Evolutionary conservation across 805 yeast genomes (phyloP).

Genomic region (Zygoascus ofunaensis): DNA sequence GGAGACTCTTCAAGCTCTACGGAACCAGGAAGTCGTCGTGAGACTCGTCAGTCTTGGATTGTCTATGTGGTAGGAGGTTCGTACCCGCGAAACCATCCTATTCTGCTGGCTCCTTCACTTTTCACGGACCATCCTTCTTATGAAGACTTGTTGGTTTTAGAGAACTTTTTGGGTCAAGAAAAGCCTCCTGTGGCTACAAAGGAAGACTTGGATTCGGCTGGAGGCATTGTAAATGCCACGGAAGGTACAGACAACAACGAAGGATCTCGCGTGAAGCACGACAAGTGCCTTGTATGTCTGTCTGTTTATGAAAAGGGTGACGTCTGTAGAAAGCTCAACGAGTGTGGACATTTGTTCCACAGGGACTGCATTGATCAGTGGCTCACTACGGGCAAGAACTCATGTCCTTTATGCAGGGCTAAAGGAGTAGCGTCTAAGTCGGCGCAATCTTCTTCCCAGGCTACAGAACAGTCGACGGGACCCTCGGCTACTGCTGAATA

Average conservation of each 20-base stretch:
- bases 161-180: slow-evolving; percentile 40
- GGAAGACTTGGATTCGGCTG: slow-evolving; percentile 34
- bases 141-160: slow-evolving; percentile 41
- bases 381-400: slow-evolving; percentile 44
- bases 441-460: not conserved
- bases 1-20: not conserved
- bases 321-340: slow-evolving; percentile 35
- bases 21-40: slow-evolving; percentile 1
- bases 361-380: slow-evolving; percentile 49
- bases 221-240: slow-evolving; percentile 29
- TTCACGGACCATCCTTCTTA: slow-evolving; percentile 42
- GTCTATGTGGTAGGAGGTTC: slow-evolving; percentile 53
- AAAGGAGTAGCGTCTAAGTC: slow-evolving; percentile 32
- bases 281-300: slow-evolving; percentile 46
- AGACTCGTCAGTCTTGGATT: slow-evolving; percentile 44
- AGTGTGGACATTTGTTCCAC: slow-evolving; percentile 48
- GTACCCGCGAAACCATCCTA: slow-evolving; percentile 41
- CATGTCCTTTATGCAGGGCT: slow-evolving; percentile 50
- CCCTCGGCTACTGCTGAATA: too few species aligned
- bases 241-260: not conserved
- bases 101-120: slow-evolving; percentile 39
- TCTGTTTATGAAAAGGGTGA: slow-evolving; percentile 41
- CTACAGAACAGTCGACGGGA: too few species aligned
- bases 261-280: slow-evolving; percentile 18
- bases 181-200: slow-evolving; percentile 37